Evolutionary conservation across 257 asterid genomes (phyloP).

Genomic region (Nicotiana knightiana): DNA sequence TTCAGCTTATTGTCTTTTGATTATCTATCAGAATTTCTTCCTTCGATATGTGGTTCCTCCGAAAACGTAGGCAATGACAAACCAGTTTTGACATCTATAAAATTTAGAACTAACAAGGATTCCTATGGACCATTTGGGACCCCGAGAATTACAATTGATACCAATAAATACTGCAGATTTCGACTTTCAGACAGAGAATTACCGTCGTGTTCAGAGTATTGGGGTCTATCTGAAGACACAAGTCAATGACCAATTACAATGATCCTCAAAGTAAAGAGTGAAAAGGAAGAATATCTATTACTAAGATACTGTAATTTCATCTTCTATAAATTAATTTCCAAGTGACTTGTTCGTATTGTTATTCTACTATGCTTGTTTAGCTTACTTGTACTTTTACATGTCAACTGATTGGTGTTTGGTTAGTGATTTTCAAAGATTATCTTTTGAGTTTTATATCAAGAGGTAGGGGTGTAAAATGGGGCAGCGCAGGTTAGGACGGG

Average conservation of each 20-base stretch:
- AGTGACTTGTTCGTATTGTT: too few relatives aligned
- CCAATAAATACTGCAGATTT: slow-evolving; percentile 4
- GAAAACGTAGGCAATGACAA: too few relatives aligned
- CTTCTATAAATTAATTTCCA: too few relatives aligned
- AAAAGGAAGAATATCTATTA: too few relatives aligned
- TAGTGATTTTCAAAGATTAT: too few relatives aligned
- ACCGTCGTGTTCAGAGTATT: slow-evolving; percentile 12
- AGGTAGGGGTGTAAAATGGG: too few relatives aligned
- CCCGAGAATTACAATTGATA: not conserved
- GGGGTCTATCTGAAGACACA: slow-evolving; percentile 37
- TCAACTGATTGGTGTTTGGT: too few relatives aligned
- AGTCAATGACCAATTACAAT: not conserved
- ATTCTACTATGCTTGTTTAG: too few relatives aligned
- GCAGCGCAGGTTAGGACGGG: too few relatives aligned
- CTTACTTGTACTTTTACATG: too few relatives aligned
- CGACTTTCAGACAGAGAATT: slow-evolving; percentile 12
- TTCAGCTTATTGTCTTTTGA: too few relatives aligned
- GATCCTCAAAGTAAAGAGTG: not conserved
- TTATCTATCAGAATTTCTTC: not conserved
- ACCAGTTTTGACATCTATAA: not conserved
- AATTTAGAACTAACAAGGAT: slow-evolving; percentile 32
- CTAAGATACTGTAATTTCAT: not conserved
- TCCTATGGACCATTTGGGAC: slow-evolving; percentile 39
- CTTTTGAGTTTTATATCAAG: too few relatives aligned
- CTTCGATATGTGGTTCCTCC: not conserved